Conservation (phyloP, 768 basidiomycete species). For the Trametes gibbosa region DNA sequence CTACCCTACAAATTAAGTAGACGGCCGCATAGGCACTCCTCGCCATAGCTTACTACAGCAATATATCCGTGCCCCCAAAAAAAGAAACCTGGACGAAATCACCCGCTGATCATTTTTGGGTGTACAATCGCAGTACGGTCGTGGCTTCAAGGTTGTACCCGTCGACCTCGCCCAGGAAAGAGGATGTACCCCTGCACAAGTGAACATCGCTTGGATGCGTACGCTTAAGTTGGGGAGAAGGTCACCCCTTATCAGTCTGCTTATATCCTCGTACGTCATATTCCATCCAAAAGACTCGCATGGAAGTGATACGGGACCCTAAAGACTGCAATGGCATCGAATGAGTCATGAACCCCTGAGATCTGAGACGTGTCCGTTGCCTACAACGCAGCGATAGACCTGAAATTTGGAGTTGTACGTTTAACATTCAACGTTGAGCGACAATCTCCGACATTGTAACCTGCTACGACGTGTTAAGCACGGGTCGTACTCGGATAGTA, state of each 20-base stretch:
- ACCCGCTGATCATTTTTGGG: not conserved
- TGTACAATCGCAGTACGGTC: conserved; percentile 30
- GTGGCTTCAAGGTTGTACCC: conserved; percentile 39
- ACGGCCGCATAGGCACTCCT: too few species aligned
- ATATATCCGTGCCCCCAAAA: too few species aligned
- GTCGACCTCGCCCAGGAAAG: conserved; percentile 37
- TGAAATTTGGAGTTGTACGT: conserved; percentile 36
- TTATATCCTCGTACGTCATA: conserved; percentile 39
- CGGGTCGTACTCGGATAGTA: too few species aligned
- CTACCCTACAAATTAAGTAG: too few species aligned
- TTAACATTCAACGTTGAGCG: too few species aligned
- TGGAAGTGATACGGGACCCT: conserved; percentile 36
- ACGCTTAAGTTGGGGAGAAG: conserved; percentile 33
- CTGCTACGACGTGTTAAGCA: not conserved
- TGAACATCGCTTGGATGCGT: conserved; percentile 38
- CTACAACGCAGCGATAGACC: conserved; percentile 7
- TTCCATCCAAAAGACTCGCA: conserved; percentile 35
- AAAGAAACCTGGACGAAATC: conserved; percentile 25
- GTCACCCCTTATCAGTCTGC: conserved; percentile 48
- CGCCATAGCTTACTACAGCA: too few species aligned
- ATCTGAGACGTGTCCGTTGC: conserved; percentile 41
- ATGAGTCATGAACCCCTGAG: conserved; percentile 34
- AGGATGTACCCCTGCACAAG: conserved; percentile 38
- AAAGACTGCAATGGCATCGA: conserved; percentile 39
- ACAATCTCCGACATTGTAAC: not conserved